These are phyloP conservation scores for Neocatenulostroma microsporum DNA, from an alignment of 2,329 filamentous ascomycete species.

Conservation along the genomic window DNA sequence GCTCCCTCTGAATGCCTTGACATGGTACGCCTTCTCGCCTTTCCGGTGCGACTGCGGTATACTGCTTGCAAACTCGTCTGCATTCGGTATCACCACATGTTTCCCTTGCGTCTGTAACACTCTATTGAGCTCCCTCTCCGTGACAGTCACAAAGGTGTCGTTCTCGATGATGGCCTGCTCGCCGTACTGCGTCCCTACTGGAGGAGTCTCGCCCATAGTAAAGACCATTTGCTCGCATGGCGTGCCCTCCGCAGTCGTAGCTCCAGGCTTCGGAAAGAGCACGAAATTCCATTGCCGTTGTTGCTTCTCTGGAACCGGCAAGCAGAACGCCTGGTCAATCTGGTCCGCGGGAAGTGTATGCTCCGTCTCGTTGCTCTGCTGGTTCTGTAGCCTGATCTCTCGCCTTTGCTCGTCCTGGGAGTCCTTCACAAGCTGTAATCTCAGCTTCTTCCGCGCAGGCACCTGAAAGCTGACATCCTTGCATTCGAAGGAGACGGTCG, in stretches of 20 bases:
- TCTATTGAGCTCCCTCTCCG: constrained; percentile 42
- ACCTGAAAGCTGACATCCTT: constrained; percentile 54
- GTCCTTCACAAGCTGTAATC: constrained; percentile 46
- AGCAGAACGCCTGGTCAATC: constrained; percentile 52
- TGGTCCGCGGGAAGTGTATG: constrained; percentile 43
- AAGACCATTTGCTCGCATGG: constrained; percentile 52
- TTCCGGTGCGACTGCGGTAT: constrained; percentile 55
- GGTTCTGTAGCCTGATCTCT: constrained; percentile 23
- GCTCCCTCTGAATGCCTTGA: constrained; percentile 56
- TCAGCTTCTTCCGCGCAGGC: constrained; percentile 57
- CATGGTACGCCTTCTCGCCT: constrained; percentile 55
- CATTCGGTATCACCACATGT: constrained; percentile 45
- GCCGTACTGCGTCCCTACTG: constrained; percentile 29
- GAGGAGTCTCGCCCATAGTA: constrained; percentile 47
- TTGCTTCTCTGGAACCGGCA: constrained; percentile 58
- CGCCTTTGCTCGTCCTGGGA: constrained; percentile 16
- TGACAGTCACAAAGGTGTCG: constrained; percentile 40
- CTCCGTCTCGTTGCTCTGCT: constrained; percentile 23
- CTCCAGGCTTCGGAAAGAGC: constrained; percentile 47
- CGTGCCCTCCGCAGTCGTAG: constrained; percentile 30
- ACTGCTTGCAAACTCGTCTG: constrained; percentile 53
- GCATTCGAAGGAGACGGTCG: constrained; percentile 33
- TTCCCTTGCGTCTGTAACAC: constrained; percentile 42
- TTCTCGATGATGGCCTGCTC: constrained; percentile 36
- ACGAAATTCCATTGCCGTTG: constrained; percentile 57